Percentiles rank a stretch among this genome's conserved stretches.
Evolutionary conservation across 441 rosid species (phyloP).

Genomic region (Melastoma candidum): DNA sequence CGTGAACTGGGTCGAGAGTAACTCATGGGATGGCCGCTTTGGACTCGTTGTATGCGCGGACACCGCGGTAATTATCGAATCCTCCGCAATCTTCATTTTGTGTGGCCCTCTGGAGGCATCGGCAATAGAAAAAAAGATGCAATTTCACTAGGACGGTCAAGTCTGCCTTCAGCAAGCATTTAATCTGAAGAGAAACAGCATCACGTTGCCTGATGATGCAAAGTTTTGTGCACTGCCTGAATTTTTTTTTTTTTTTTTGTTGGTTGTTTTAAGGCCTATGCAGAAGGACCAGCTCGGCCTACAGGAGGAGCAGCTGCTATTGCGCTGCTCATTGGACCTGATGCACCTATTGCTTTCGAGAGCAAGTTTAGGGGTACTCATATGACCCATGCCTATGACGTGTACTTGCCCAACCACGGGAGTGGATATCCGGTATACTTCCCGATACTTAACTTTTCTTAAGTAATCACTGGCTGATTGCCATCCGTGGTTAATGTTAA

Average conservation of each 20-base stretch:
- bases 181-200: no score
- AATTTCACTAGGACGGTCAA: no score
- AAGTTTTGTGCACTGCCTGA: no score
- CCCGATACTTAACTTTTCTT: conserved; percentile 9
- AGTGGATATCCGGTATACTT: conserved; percentile 92
- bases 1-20: conserved; percentile 98
- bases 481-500: neutral
- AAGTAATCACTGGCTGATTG: neutral
- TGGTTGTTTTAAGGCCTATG: conserved; percentile 68
- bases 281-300: conserved; percentile 99
- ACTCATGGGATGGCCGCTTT: conserved; percentile 98
- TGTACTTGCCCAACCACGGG: conserved; percentile 95
- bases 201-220: no score
- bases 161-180: no score
- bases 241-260: no score
- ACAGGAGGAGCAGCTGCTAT: conserved; percentile 99
- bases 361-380: conserved; percentile 89
- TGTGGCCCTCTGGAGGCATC: neutral
- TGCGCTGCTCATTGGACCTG: conserved; percentile 85
- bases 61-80: conserved; percentile 65
- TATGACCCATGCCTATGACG: conserved; percentile 96
- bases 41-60: conserved; percentile 93
- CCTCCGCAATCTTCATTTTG: conserved; percentile 2
- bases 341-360: conserved; percentile 90
- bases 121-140: no score